A percentile compares a stretch with the other conserved stretches of the same genome.
Evolutionary conservation across 805 yeast genomes (phyloP).

Genomic region (Sugiyamaella floridensis): DNA sequence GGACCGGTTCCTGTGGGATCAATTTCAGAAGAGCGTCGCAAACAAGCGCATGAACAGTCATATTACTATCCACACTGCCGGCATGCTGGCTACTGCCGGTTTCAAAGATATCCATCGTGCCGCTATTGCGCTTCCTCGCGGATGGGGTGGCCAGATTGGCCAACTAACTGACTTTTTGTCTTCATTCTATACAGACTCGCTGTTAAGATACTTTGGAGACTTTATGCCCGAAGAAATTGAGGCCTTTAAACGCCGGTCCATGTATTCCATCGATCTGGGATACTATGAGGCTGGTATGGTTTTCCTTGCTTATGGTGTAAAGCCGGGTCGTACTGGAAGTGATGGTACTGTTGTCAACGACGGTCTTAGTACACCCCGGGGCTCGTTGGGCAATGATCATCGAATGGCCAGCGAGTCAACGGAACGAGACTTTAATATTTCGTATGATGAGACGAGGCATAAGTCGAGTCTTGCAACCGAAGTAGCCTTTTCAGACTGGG

Average conservation of each 20-base stretch:
- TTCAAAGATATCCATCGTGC: slow-evolving; percentile 24
- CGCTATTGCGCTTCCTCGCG: slow-evolving; percentile 25
- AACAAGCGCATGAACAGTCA: slow-evolving; percentile 15
- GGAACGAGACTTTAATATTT: neutral
- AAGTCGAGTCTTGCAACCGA: neutral
- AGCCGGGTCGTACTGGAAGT: slow-evolving; percentile 8
- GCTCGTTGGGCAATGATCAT: neutral
- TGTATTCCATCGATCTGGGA: slow-evolving; percentile 6
- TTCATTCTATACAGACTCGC: slow-evolving; percentile 22
- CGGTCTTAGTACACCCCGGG: neutral
- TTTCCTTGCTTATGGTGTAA: slow-evolving; percentile 14
- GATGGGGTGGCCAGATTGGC: slow-evolving; percentile 30
- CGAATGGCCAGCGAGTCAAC: neutral
- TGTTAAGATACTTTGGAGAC: slow-evolving; percentile 32
- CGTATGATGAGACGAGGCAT: neutral
- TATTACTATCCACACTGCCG: slow-evolving; percentile 15
- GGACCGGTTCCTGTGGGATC: slow-evolving; percentile 12
- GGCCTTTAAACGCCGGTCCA: slow-evolving; percentile 7
- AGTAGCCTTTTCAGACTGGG: neutral
- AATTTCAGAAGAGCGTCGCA: slow-evolving; percentile 12
- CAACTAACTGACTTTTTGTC: slow-evolving; percentile 27
- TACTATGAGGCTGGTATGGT: slow-evolving; percentile 11
- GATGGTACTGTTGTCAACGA: neutral
- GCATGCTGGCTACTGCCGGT: slow-evolving; percentile 19
- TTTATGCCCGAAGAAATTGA: slow-evolving; percentile 18